Evolutionary conservation across 2,329 filamentous ascomycete species (phyloP).

Genomic region (Colletotrichum chlorophyti): DNA sequence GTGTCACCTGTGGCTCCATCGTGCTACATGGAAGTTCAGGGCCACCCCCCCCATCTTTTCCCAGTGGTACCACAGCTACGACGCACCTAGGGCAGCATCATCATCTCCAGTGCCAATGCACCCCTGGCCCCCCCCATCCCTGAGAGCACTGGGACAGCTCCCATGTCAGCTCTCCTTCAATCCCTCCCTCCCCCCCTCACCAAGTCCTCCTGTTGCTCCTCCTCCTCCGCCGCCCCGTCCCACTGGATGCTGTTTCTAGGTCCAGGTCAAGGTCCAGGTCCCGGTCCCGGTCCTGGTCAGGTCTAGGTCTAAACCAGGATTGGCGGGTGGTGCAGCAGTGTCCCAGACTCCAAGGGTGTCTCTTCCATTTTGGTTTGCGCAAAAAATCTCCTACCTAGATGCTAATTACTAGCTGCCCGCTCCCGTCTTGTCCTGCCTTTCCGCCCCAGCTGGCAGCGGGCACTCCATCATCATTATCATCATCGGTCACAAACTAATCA

Average conservation of each 20-base stretch:
- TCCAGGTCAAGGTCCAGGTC: neutral
- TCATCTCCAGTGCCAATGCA: neutral
- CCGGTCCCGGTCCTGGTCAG: neutral
- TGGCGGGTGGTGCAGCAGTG: neutral
- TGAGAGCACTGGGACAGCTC: neutral
- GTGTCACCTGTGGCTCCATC: conserved; percentile 10
- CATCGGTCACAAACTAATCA: no score
- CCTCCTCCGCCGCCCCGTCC: neutral
- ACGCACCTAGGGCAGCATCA: no score
- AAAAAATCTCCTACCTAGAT: conserved; percentile 24
- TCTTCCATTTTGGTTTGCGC: conserved; percentile 14
- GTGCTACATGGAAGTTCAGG: conserved; percentile 5
- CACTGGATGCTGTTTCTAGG: conserved; percentile 1
- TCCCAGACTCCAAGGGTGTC: neutral
- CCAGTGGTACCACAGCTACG: neutral
- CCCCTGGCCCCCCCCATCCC: conserved; percentile 8
- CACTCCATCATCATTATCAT: conserved; percentile 24
- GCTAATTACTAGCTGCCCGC: conserved; percentile 27
- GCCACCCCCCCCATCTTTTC: conserved; percentile 6
- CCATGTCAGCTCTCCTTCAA: conserved; percentile 16
- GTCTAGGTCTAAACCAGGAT: neutral
- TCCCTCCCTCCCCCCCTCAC: neutral
- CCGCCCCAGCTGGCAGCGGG: conserved; percentile 20
- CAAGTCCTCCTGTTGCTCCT: neutral
- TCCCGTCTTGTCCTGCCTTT: conserved; percentile 24